A percentile compares a stretch with the other conserved stretches of the same genome.
These are phyloP conservation scores for Curvularia eragrostidis DNA, from an alignment of 2,329 filamentous ascomycete species.

Conservation along the genomic window DNA sequence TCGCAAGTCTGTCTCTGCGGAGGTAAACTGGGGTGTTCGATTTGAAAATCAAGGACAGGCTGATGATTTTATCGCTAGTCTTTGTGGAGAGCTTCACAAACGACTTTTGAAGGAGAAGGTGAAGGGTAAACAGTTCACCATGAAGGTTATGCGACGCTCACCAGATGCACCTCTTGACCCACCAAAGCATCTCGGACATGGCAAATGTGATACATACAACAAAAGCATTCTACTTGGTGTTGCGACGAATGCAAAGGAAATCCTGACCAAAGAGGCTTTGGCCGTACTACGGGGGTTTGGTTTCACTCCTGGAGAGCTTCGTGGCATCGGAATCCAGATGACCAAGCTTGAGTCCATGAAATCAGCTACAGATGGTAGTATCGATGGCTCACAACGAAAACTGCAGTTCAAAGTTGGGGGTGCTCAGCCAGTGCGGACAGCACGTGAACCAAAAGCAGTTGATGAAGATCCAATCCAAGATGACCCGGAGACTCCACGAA, in stretches of 20 bases:
- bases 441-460: slow-evolving; percentile 24
- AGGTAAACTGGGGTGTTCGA: slow-evolving; percentile 97
- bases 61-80: slow-evolving; percentile 85
- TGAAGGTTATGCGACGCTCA: slow-evolving; percentile 93
- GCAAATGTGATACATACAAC: slow-evolving; percentile 92
- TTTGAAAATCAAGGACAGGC: slow-evolving; percentile 93
- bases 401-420: slow-evolving; percentile 72
- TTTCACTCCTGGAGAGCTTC: slow-evolving; percentile 89
- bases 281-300: slow-evolving; percentile 80
- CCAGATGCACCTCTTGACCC: slow-evolving; percentile 88
- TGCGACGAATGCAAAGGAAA: slow-evolving; percentile 75
- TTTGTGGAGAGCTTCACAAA: slow-evolving; percentile 84
- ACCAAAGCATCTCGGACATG: slow-evolving; percentile 91
- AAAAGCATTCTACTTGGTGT: slow-evolving; percentile 85
- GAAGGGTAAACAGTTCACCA: slow-evolving; percentile 84
- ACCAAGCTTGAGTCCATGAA: slow-evolving; percentile 88
- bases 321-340: slow-evolving; percentile 91
- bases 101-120: slow-evolving; percentile 83
- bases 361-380: slow-evolving; percentile 55
- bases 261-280: slow-evolving; percentile 82
- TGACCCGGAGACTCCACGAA: slow-evolving; percentile 52
- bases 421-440: slow-evolving; percentile 39
- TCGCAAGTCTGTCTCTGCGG: slow-evolving; percentile 93
- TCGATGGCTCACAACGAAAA: slow-evolving; percentile 78
- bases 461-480: slow-evolving; percentile 56